phyloP scores from a whole-genome alignment of 2,329 filamentous ascomycete species.

The Fusarium concolor region DNA sequence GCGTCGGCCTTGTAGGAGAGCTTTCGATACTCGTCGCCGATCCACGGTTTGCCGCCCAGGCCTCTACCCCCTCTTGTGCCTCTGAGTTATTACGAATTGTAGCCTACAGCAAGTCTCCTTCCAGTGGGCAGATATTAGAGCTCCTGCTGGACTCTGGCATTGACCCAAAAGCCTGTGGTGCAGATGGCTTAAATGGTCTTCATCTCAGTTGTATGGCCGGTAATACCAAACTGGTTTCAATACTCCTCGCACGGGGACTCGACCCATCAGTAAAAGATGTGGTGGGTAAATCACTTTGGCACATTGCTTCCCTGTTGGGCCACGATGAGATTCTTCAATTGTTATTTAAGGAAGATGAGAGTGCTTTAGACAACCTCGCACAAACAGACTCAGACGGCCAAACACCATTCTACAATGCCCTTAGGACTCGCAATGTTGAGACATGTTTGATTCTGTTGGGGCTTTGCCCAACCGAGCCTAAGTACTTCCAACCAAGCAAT shows the following conservation, averaged over 20 bases:
- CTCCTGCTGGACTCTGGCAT: not conserved
- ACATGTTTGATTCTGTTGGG: not conserved
- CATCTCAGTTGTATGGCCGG: not conserved
- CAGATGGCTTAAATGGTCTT: not conserved
- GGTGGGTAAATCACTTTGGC: not conserved
- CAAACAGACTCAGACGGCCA: rapidly evolving
- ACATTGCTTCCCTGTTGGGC: not conserved
- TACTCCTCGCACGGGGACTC: not conserved
- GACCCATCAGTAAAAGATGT: no score
- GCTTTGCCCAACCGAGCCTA: not conserved
- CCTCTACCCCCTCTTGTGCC: no score
- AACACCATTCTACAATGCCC: not conserved
- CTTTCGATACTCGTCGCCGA: not conserved
- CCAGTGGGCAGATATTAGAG: not conserved
- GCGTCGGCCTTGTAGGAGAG: not conserved
- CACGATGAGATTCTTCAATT: not conserved
- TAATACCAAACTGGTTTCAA: not conserved
- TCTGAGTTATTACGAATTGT: not conserved
- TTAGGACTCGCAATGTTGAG: not conserved
- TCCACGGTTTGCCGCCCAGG: not conserved
- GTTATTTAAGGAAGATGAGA: not conserved
- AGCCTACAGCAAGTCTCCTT: not conserved
- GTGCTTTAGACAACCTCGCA: not conserved
- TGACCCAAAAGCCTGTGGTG: not conserved
- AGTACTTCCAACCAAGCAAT: not conserved